Evolutionary conservation across 129 eudicot species (phyloP).

Genomic region (Gnaphalium uliginosum): DNA sequence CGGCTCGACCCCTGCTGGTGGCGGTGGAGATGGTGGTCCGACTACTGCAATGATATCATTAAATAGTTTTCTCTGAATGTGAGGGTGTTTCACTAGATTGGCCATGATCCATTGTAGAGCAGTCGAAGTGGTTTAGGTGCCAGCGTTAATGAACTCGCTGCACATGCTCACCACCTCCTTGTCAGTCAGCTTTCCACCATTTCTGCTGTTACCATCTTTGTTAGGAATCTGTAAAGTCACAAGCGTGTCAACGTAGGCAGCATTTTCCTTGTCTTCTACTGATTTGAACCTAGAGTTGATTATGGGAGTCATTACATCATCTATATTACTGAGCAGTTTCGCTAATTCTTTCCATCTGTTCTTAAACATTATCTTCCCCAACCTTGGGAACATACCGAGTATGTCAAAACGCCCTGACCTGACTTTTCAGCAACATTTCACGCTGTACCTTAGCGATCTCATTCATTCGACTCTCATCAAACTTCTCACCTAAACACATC

Average conservation of each 20-base stretch:
- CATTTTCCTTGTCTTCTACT: background rate
- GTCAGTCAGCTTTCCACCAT: background rate
- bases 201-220: background rate
- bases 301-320: constrained; percentile 34
- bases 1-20: background rate
- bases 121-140: background rate
- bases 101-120: constrained; percentile 9
- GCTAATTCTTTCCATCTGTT: constrained; percentile 49
- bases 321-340: background rate
- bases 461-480: constrained; percentile 43
- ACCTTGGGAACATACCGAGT: constrained; percentile 41
- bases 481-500: constrained; percentile 73
- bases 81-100: background rate
- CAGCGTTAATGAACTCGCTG: background rate
- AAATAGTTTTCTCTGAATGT: background rate
- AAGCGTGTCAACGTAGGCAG: background rate
- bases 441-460: constrained; percentile 41
- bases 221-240: background rate
- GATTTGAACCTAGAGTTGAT: constrained; percentile 36
- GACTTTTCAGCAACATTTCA: constrained; percentile 1
- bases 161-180: constrained; percentile 3
- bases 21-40: background rate
- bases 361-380: constrained; percentile 47
- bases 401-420: constrained; percentile 32
- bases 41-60: background rate